These are phyloP conservation scores for Sclerospora graminicola DNA, from an alignment of 352 stramenopile species.

Conservation along the genomic window DNA sequence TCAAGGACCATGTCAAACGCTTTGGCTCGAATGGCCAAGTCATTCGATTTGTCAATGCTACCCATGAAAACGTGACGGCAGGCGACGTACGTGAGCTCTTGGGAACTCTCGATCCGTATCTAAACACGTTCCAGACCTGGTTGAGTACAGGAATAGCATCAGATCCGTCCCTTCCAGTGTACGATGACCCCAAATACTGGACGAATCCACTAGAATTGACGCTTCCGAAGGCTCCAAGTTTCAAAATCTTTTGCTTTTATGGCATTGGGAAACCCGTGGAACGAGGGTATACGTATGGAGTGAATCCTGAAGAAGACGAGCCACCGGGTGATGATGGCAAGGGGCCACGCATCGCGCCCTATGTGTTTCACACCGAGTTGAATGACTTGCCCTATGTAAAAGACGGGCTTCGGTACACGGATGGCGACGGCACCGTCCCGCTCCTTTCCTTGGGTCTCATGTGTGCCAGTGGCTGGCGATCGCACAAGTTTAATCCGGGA, in stretches of 20 bases:
- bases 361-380: constrained; percentile 49
- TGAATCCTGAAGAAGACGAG: constrained; percentile 33
- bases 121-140: constrained; percentile 30
- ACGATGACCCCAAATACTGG: constrained; percentile 65
- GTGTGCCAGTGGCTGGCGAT: constrained; percentile 83
- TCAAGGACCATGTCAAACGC: constrained; percentile 31
- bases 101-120: constrained; percentile 32
- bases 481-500: constrained; percentile 78
- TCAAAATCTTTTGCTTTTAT: constrained; percentile 94
- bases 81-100: constrained; percentile 37
- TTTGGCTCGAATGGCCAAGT: constrained; percentile 43
- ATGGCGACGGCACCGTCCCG: constrained; percentile 91
- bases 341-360: constrained; percentile 43
- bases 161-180: constrained; percentile 35
- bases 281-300: constrained; percentile 67
- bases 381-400: constrained; percentile 63
- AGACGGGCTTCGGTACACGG: constrained; percentile 72
- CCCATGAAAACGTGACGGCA: constrained; percentile 49
- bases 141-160: constrained; percentile 35
- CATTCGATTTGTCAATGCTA: constrained; percentile 42
- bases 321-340: too few species aligned
- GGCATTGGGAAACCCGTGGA: constrained; percentile 87
- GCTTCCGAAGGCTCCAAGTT: constrained; percentile 83
- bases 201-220: constrained; percentile 81
- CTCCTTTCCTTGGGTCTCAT: constrained; percentile 92